These are phyloP conservation scores for Ammopiptanthus mongolicus DNA, from an alignment of 306 rosid genomes.

Conservation along the genomic window DNA sequence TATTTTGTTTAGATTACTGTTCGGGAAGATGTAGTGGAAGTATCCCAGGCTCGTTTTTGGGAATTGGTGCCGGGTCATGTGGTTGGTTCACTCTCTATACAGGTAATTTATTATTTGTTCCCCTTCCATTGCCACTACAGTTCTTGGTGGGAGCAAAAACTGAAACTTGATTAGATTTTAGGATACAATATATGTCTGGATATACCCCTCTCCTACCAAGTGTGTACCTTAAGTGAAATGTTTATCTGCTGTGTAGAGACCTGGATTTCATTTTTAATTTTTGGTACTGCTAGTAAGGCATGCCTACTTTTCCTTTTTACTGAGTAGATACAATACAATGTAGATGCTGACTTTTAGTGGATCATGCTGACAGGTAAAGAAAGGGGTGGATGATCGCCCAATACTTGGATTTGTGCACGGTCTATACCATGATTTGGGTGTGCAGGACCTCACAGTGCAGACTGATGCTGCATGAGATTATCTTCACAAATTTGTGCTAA, in stretches of 20 bases:
- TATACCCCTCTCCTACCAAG: not conserved
- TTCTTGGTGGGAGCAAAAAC: not conserved
- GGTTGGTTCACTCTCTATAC: conserved; percentile 70
- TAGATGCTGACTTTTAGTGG: conserved; percentile 20
- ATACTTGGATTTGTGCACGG: conserved; percentile 76
- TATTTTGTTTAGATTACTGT: conserved; percentile 51
- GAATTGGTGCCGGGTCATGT: conserved; percentile 92
- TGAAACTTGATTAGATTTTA: not conserved
- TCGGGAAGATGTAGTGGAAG: conserved; percentile 70
- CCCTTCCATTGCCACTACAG: not conserved
- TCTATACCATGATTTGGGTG: conserved; percentile 83
- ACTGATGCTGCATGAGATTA: conserved; percentile 44
- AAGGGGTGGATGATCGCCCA: conserved; percentile 61
- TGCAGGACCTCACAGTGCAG: conserved; percentile 83
- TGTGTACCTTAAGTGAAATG: not conserved
- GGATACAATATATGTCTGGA: not conserved
- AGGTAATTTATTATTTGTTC: conserved; percentile 33
- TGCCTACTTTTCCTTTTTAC: not conserved
- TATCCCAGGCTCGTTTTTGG: conserved; percentile 85
- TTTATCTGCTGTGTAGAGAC: not conserved
- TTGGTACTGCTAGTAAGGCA: not conserved
- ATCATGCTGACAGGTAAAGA: conserved; percentile 53
- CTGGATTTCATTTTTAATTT: not conserved
- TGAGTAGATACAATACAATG: not conserved
- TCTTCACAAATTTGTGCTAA: not conserved